A percentile compares a stretch with the other conserved stretches of the same genome.
Evolutionary conservation across 371 early-diverging fungal genomes (phyloP).

Genomic region (Ordospora colligata): DNA sequence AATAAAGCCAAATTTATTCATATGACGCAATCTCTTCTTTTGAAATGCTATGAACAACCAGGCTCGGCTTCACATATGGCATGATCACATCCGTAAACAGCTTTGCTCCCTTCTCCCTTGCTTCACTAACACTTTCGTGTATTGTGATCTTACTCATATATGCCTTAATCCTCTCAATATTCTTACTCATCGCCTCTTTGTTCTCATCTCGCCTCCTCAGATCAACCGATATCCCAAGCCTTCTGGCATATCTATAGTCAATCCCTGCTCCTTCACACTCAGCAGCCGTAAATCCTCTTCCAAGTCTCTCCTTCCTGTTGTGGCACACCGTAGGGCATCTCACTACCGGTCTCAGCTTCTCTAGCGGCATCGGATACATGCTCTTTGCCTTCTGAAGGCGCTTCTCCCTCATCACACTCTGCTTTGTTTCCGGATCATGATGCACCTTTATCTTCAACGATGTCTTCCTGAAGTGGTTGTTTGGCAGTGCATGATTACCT

Average conservation of each 20-base stretch:
- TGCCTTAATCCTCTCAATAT: conserved; percentile 87
- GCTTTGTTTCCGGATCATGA: conserved; percentile 95
- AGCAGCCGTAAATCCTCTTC: conserved; percentile 93
- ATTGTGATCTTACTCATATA: conserved; percentile 65
- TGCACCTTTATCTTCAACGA: conserved; percentile 92
- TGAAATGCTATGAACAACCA: conserved; percentile 39
- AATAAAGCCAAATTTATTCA: conserved; percentile 24
- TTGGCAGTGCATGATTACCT: conserved; percentile 95
- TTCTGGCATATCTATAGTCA: conserved; percentile 78
- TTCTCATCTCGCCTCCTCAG: conserved; percentile 90
- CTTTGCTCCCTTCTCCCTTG: conserved; percentile 42
- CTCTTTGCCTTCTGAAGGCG: conserved; percentile 84
- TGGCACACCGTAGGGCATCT: conserved; percentile 91
- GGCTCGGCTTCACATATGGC: conserved; percentile 38
- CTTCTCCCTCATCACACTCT: conserved; percentile 73
- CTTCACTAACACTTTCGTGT: conserved; percentile 50
- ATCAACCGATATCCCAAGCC: conserved; percentile 94
- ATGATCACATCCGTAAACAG: conserved; percentile 55
- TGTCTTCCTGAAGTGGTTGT: conserved; percentile 94
- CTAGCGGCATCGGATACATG: conserved; percentile 88
- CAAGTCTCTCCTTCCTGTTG: conserved; percentile 93
- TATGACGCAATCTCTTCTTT: conserved; percentile 37
- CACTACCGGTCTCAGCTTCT: conserved; percentile 90
- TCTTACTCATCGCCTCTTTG: conserved; percentile 80
- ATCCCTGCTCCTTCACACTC: conserved; percentile 92